Evolutionary conservation across 306 rosid genomes (phyloP), one percentile per base, ranked within the genome.

Genomic region (Glycine soja): DNA sequence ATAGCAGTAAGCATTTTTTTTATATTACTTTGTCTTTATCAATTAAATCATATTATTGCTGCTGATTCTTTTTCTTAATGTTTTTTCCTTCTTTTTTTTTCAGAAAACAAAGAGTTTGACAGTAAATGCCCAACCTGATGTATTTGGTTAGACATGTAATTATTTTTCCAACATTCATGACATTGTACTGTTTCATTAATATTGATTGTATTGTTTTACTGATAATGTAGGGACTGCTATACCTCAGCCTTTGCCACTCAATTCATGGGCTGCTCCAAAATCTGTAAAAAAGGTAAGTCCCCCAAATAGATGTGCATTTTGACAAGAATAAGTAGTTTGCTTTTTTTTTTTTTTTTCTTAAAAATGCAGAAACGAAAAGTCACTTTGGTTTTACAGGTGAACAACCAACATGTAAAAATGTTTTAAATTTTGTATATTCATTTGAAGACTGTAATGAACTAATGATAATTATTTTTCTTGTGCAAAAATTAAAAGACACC

Each of bases 251-350:
- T 51, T 58, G 61, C 77, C 85, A 51, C 30, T 83, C 80, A 68
- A 78, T 72, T 80, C 78, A 42, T 46, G 93, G 81, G 80, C 57
- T 84, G 50, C 89, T 75, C 86, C 97, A 84, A 91, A 93, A 85
- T 79, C 98, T 54, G 76, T 70, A 54, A 91, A 89, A 87, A 93
- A 91, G 78, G 99, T 89, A 78, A 80, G 80, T n/a, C 10, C 42
- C 24, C 52, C 38, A 68, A 78, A 53, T 65, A 3, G 11, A 38
- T 56, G 52, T 51, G 40, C 80, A 56, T 65, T 67, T 74, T 74
- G 32, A 48, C 66, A 56, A 64, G n/a, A 83, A 34, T 64, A 45
- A 9, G 72, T 38, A 45, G 62, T 65, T 72, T 54, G 3, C 47
- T 63, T 10, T 62, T 47, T 51, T 10, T 62, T 47, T 51, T n/a